Evolutionary conservation across 1,284 basidiomycete species (phyloP), one percentile per base, ranked within the genome.

Genomic region (Pseudozyma flocculosa): DNA sequence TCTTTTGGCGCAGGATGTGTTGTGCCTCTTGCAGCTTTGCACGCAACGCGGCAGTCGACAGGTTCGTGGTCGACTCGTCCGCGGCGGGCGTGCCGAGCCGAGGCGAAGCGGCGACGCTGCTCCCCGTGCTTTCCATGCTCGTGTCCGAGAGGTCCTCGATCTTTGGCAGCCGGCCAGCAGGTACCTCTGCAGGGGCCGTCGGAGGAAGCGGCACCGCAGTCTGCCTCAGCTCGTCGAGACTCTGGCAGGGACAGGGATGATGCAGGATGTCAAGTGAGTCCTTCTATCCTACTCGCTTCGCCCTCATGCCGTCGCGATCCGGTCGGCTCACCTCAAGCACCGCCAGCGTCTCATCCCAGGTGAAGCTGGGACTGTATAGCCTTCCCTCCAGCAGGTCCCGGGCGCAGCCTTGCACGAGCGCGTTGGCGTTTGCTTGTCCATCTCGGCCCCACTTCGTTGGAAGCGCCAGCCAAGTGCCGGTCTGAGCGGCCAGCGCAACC

Each of bases 291-390:
- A n/a, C n/a, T n/a, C n/a, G n/a, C n/a, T n/a, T n/a, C n/a, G n/a
- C n/a, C n/a, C n/a, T n/a, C n/a, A n/a, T n/a, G n/a, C n/a, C n/a
- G n/a, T n/a, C n/a, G n/a, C n/a, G n/a, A n/a, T n/a, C n/a, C n/a
- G 22, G 5, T 52, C 4, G 14, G 56, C 61, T 21, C 53, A 58
- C 42, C 18, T 64, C 56, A n/a, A 64, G 56, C 2, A 53, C 61
- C 10, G 47, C 40, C 4, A 55, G 30, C 3, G 61, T 64, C 26
- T 64, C 61, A 23, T 64, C 56, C 32, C 32, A 34, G 3, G 10
- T 11, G 32, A 34, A 34, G 32, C 32, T 34, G 7, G 7, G 9
- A 17, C 32, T 34, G 32, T 34, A 34, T 5, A 34, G 32, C 32
- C 14, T 34, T 17, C 32, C 4, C 9, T 34, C 32, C 29, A 29